Conservation (phyloP, 2,329 filamentous ascomycete genomes). For the Nemania sp. region DNA sequence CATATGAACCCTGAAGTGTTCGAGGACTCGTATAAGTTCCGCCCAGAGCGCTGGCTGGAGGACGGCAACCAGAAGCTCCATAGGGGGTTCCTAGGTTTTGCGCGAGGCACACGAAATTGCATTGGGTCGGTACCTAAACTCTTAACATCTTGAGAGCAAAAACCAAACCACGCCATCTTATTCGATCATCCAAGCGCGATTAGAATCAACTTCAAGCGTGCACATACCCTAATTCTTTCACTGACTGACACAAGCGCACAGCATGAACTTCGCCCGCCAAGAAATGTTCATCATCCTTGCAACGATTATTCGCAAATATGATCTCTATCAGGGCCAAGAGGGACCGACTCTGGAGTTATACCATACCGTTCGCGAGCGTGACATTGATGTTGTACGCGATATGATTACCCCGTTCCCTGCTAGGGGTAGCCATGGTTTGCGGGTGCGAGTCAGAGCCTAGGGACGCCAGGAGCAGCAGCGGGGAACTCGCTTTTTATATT, state of each 20-base stretch:
- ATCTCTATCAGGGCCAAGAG: constrained; percentile 40
- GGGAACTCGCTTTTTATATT: no score
- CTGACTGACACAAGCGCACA: constrained; percentile 5
- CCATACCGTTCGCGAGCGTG: constrained; percentile 40
- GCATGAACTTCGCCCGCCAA: constrained; percentile 39
- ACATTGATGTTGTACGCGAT: constrained; percentile 40
- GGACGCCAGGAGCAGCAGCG: no score
- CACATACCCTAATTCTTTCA: no score
- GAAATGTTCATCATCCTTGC: constrained; percentile 42
- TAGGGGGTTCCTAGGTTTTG: constrained; percentile 32
- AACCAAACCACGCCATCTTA: no score
- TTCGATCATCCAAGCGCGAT: no score
- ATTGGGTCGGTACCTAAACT: constrained; percentile 44
- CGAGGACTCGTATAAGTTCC: constrained; percentile 38
- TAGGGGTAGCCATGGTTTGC: constrained; percentile 39
- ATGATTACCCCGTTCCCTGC: constrained; percentile 44
- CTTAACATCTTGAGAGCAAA: no score
- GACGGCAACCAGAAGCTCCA: constrained; percentile 40
- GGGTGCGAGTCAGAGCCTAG: no score
- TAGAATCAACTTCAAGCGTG: no score
- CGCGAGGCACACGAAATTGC: constrained; percentile 41
- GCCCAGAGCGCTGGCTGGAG: constrained; percentile 46
- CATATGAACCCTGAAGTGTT: constrained; percentile 41
- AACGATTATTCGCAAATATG: constrained; percentile 40
- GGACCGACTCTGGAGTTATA: constrained; percentile 41